Evolutionary conservation across 257 asterid species (phyloP).

Genomic region (Henckelia pumila): DNA sequence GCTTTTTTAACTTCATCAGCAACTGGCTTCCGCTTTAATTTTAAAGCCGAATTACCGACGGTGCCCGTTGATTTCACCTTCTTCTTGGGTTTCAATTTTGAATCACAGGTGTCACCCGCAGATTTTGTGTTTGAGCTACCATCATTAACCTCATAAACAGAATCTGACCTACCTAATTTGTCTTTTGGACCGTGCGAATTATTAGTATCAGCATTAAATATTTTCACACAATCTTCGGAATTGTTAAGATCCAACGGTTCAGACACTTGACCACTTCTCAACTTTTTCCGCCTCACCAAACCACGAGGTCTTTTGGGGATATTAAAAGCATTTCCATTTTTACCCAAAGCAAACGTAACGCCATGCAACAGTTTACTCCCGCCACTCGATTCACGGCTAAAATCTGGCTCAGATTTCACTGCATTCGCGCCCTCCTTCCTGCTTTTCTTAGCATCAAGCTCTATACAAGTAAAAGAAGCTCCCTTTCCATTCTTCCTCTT

Average conservation of each 20-base stretch:
- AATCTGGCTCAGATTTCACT: slow-evolving; percentile 35
- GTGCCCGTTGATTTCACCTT: slow-evolving; percentile 32
- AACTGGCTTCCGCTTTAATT: slow-evolving; percentile 38
- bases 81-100: slow-evolving; percentile 31
- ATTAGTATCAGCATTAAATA: slow-evolving; percentile 34
- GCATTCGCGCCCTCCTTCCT: slow-evolving; percentile 50
- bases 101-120: slow-evolving; percentile 23
- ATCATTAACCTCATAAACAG: slow-evolving; percentile 28
- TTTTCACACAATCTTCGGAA: slow-evolving; percentile 34
- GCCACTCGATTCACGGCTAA: slow-evolving; percentile 30
- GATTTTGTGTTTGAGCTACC: slow-evolving; percentile 23
- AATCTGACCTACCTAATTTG: slow-evolving; percentile 25
- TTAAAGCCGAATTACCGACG: slow-evolving; percentile 34
- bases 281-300: slow-evolving; percentile 53
- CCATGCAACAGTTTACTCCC: slow-evolving; percentile 45
- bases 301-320: slow-evolving; percentile 93
- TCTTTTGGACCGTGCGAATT: slow-evolving; percentile 40
- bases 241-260: slow-evolving; percentile 36
- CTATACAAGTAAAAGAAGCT: slow-evolving; percentile 50
- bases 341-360: slow-evolving; percentile 53
- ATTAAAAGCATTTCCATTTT: slow-evolving; percentile 50
- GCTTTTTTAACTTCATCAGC: slow-evolving; percentile 37
- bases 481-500: slow-evolving; percentile 58
- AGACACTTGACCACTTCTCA: slow-evolving; percentile 34
- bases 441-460: slow-evolving; percentile 51